These are phyloP conservation scores for Torulaspora indica DNA, from an alignment of 805 yeast genomes.

Conservation along the genomic window DNA sequence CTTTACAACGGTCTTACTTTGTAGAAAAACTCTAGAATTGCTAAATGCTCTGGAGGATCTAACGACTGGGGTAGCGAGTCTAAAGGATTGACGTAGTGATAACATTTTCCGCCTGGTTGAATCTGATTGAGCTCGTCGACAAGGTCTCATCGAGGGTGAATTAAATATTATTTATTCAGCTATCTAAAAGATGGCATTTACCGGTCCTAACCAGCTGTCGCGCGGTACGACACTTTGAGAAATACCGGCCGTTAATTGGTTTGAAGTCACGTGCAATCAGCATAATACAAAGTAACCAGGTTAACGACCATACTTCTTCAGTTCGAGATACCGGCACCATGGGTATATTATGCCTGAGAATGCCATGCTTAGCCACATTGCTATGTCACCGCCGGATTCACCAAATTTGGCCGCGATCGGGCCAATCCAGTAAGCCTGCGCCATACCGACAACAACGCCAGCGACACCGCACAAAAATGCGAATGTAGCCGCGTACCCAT, in stretches of 20 bases:
- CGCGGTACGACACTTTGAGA: conserved; percentile 5
- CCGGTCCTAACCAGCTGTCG: conserved; percentile 10
- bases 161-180: conserved; percentile 1
- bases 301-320: conserved; percentile 49
- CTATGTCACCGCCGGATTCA: conserved; percentile 70
- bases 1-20: conserved; percentile 44
- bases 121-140: too few species aligned
- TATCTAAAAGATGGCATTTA: conserved; percentile 1
- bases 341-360: conserved; percentile 66
- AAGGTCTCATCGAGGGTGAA: background rate
- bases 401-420: conserved; percentile 65
- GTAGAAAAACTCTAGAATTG: conserved; percentile 30
- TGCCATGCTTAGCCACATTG: conserved; percentile 73
- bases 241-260: conserved; percentile 8
- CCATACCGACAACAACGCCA: conserved; percentile 85
- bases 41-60: conserved; percentile 36
- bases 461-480: conserved; percentile 67
- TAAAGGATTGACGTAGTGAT: conserved; percentile 36
- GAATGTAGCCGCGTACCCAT: conserved; percentile 64
- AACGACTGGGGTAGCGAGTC: conserved; percentile 31
- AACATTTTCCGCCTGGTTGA: conserved; percentile 25
- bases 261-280: conserved; percentile 6
- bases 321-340: conserved; percentile 56
- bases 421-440: conserved; percentile 79
- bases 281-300: background rate